Percentiles rank a stretch among this genome's conserved stretches.
Conservation (phyloP, 2,329 filamentous ascomycete genomes). For the Talaromyces albobiverticillius region DNA sequence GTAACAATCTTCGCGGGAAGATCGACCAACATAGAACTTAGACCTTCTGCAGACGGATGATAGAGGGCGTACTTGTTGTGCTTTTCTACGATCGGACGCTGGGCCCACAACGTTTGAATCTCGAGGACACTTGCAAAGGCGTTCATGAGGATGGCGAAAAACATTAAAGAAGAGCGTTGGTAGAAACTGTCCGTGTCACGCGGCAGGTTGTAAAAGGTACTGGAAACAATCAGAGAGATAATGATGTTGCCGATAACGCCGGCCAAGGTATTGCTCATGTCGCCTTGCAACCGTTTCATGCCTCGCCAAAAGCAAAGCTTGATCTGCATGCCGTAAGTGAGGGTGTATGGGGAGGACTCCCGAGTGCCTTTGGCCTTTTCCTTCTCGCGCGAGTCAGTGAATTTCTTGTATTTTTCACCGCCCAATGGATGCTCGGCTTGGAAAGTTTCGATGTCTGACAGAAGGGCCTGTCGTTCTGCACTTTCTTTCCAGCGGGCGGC, state of each 20-base stretch:
- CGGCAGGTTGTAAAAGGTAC: slow-evolving; percentile 75
- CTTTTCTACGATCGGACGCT: slow-evolving; percentile 90
- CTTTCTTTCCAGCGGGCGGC: slow-evolving; percentile 56
- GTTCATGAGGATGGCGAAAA: slow-evolving; percentile 86
- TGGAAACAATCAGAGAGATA: slow-evolving; percentile 75
- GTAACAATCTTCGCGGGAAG: slow-evolving; percentile 77
- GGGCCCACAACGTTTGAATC: slow-evolving; percentile 81
- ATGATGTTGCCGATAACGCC: slow-evolving; percentile 66
- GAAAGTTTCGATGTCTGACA: slow-evolving; percentile 44
- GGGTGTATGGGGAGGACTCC: slow-evolving; percentile 73
- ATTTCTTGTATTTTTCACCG: slow-evolving; percentile 39
- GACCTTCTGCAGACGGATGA: slow-evolving; percentile 84
- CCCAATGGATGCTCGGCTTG: slow-evolving; percentile 40
- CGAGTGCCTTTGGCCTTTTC: slow-evolving; percentile 51
- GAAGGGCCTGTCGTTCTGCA: slow-evolving; percentile 42
- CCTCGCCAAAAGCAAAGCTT: slow-evolving; percentile 77
- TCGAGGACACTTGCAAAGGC: slow-evolving; percentile 78
- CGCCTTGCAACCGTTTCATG: slow-evolving; percentile 71
- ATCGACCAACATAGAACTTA: slow-evolving; percentile 81
- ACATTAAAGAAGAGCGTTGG: slow-evolving; percentile 73
- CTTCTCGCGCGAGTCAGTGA: slow-evolving; percentile 40
- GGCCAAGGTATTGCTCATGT: slow-evolving; percentile 70
- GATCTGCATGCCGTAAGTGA: slow-evolving; percentile 74
- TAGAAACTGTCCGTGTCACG: slow-evolving; percentile 70
- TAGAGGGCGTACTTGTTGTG: slow-evolving; percentile 86